Percentiles rank a stretch among this genome's conserved stretches.
Evolutionary conservation across 305 asterid species (phyloP).

Genomic region (Fraxinus xanthoxyloides): DNA sequence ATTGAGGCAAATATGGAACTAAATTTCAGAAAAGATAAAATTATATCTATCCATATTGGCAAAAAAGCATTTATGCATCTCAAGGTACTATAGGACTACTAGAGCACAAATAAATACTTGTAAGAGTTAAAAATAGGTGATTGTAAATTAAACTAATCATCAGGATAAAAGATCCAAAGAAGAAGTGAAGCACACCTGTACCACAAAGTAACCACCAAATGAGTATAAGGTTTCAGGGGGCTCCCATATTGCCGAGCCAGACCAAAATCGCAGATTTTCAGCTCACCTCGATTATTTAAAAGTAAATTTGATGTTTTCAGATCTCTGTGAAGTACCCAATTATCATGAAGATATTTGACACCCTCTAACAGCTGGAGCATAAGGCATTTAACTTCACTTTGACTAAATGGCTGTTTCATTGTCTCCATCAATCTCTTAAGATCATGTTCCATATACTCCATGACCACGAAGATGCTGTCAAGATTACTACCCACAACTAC

Average conservation of each 20-base stretch:
- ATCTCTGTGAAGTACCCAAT: slow-evolving; percentile 93
- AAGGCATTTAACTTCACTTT: slow-evolving; percentile 91
- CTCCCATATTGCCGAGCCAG: slow-evolving; percentile 89
- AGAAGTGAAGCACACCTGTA: slow-evolving; percentile 64
- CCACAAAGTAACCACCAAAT: slow-evolving; percentile 91
- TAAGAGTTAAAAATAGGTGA: not conserved
- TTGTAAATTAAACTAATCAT: not conserved
- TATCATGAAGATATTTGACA: slow-evolving; percentile 76
- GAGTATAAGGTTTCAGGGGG: slow-evolving; percentile 90
- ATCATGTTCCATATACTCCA: slow-evolving; percentile 99
- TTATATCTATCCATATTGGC: not conserved
- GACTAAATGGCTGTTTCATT: slow-evolving; percentile 79
- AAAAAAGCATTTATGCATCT: not conserved
- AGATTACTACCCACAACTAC: slow-evolving; percentile 77
- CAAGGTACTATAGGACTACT: not conserved
- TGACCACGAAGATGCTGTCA: slow-evolving; percentile 82
- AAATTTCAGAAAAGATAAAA: not conserved
- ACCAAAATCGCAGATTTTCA: slow-evolving; percentile 95
- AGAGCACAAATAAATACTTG: not conserved
- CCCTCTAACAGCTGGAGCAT: slow-evolving; percentile 90
- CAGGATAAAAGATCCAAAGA: not conserved
- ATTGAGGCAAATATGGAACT: not conserved
- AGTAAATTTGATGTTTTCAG: slow-evolving; percentile 87
- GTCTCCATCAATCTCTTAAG: slow-evolving; percentile 81
- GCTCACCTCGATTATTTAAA: slow-evolving; percentile 75